A percentile compares a stretch with the other conserved stretches of the same genome.
Evolutionary conservation across 1,284 basidiomycete species (phyloP).

Genomic region (Prillingera fragicola): DNA sequence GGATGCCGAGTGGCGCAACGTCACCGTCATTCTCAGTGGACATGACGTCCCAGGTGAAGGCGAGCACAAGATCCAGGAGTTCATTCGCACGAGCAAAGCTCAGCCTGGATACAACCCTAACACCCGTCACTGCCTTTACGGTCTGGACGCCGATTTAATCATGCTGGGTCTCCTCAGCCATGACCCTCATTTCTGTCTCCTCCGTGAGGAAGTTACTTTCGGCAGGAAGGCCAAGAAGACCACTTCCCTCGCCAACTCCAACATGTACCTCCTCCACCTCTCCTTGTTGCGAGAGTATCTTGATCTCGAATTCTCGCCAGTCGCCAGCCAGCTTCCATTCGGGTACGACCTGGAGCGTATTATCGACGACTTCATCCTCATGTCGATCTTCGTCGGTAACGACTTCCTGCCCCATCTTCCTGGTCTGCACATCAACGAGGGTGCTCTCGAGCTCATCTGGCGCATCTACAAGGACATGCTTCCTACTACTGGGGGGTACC

Average conservation of each 20-base stretch:
- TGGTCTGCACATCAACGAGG: conserved; percentile 95
- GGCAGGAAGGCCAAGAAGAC: conserved; percentile 72
- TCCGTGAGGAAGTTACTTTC: conserved; percentile 98
- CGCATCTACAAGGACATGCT: conserved; percentile 90
- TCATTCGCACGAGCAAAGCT: conserved; percentile 87
- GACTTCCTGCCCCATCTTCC: conserved; percentile 96
- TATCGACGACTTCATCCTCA: conserved; percentile 95
- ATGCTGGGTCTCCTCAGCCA: conserved; percentile 97
- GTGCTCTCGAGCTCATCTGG: conserved; percentile 85
- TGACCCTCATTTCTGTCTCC: conserved; percentile 95
- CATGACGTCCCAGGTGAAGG: conserved; percentile 97
- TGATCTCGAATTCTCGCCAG: conserved; percentile 77
- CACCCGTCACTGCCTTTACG: conserved; percentile 87
- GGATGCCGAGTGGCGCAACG: conserved; percentile 86
- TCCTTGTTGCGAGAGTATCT: conserved; percentile 95
- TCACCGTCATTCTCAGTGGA: conserved; percentile 93
- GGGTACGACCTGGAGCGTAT: conserved; percentile 80
- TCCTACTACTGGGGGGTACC: conserved; percentile 77
- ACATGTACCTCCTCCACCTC: conserved; percentile 91
- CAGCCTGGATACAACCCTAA: conserved; percentile 74
- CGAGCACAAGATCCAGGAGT: conserved; percentile 99
- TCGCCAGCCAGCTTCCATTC: conserved; percentile 59
- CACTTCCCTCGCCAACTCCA: conserved; percentile 71
- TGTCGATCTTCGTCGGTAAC: conserved; percentile 95
- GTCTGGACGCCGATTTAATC: conserved; percentile 95